Evolutionary conservation across 441 rosid genomes (phyloP), one percentile per base, ranked within the genome.

Genomic region (Gossypium gossypioides): DNA sequence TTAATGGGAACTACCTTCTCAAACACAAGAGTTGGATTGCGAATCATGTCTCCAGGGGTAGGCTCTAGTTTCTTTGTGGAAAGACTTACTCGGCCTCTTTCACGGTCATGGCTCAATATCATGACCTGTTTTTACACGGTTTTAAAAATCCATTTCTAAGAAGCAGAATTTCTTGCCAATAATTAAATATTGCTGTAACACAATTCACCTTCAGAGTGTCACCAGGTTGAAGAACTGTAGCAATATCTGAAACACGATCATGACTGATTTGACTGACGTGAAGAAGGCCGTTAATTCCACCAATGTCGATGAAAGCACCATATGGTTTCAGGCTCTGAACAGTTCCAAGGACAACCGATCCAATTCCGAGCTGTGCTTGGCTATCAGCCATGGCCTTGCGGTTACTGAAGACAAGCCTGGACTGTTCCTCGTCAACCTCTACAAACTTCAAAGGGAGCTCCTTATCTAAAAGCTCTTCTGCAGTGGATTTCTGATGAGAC

Each of bases 321-420:
- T 91, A 95, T 7, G 97, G 97, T 84, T 95, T 95, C 81, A 95
- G 88, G 81, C 97, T 95, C 86, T 92, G 95, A 76, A 95, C 96
- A 55, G 91, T 85, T 74, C 97, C 99, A 3, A 80, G 77, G 52
- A 90, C 99, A 77, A 95, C 97, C 40, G 95, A 92, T 71, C 99
- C 97, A 44, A 95, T 95, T 69, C 99, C 57, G 0, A 95, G 85
- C 76, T 95, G 99, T 42, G 97, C 93, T 75, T 95, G 97, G 80
- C 94, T 89, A 76, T 92, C 97, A 54, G 97, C 97, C 88, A 95
- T 90, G 69, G 97, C 99, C 87, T 95, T 95, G 82, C 93, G 91
- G 88, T 95, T 91, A 70, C 97, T 95, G 82, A 95, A 87, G 46
- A 95, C 93, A 75, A 95, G 91, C 83, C 96, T 87, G 25, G 96